phyloP scores from a whole-genome alignment of 2,329 filamentous ascomycete species.

The Fusarium papillatum region DNA sequence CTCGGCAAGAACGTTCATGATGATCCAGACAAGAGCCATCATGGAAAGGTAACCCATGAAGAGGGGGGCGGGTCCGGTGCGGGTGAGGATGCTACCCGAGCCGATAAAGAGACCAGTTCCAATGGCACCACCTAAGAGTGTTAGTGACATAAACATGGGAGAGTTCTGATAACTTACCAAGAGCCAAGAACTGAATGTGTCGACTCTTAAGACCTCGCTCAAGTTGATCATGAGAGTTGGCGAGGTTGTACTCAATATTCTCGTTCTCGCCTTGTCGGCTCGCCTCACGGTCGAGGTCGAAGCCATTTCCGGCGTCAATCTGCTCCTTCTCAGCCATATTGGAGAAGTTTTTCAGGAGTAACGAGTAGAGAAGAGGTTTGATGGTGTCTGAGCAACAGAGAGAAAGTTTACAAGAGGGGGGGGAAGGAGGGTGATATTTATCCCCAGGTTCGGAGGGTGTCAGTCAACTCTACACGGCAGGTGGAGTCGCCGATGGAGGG shows the following conservation, averaged over 20 bases:
- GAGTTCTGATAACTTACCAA: too few relatives aligned
- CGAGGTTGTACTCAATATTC: constrained; percentile 52
- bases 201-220: constrained; percentile 70
- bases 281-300: constrained; percentile 44
- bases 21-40: constrained; percentile 18
- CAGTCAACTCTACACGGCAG: background rate
- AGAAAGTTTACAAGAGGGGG: background rate
- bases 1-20: constrained; percentile 58
- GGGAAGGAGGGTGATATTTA: constrained; percentile 24
- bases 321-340: constrained; percentile 36
- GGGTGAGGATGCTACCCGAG: constrained; percentile 20
- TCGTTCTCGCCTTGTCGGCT: constrained; percentile 36
- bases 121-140: constrained; percentile 61
- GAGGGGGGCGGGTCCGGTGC: constrained; percentile 21
- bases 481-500: background rate
- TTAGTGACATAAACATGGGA: too few relatives aligned
- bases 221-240: constrained; percentile 58
- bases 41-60: constrained; percentile 29
- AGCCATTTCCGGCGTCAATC: constrained; percentile 34
- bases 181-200: constrained; percentile 69
- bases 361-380: background rate
- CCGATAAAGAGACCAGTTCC: constrained; percentile 74
- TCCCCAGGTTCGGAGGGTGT: constrained; percentile 14
- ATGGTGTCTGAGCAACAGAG: background rate
- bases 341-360: background rate